A percentile compares a stretch with the other conserved stretches of the same genome.
Evolutionary conservation across 805 yeast genomes (phyloP).

Genomic region (Pichia cephalocereana): DNA sequence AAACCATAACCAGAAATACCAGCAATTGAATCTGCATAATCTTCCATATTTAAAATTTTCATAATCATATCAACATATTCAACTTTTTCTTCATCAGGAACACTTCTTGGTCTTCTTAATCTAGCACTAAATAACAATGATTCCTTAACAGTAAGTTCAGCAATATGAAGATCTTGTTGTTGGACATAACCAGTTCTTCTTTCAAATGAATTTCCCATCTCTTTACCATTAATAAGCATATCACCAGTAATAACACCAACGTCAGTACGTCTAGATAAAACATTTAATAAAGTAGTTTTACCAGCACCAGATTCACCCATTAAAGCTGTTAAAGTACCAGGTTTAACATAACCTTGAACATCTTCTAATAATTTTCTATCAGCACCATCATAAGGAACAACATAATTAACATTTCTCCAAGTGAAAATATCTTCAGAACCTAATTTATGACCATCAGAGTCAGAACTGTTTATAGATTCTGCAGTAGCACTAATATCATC

Average conservation of each 20-base stretch:
- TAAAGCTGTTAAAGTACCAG: conserved; percentile 50
- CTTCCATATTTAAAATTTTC: conserved; percentile 31
- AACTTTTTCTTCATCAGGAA: conserved; percentile 33
- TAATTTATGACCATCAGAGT: conserved; percentile 12
- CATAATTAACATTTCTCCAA: conserved; percentile 56
- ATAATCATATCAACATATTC: conserved; percentile 36
- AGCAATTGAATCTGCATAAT: conserved; percentile 44
- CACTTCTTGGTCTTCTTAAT: conserved; percentile 34
- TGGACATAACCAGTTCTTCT: conserved; percentile 50
- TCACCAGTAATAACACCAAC: conserved; percentile 49
- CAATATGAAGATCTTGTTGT: conserved; percentile 45
- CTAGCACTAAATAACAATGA: conserved; percentile 40
- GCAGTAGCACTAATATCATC: neutral
- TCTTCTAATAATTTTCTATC: conserved; percentile 34
- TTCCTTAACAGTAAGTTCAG: conserved; percentile 44
- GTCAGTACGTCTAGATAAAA: conserved; percentile 41
- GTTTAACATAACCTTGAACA: conserved; percentile 37
- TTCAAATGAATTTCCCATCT: conserved; percentile 38
- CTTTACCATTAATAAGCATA: conserved; percentile 44
- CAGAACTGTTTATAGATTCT: neutral
- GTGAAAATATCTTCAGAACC: conserved; percentile 42
- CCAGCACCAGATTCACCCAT: conserved; percentile 66
- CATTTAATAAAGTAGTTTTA: conserved; percentile 48
- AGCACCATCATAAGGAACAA: conserved; percentile 38
- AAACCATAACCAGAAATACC: conserved; percentile 40